Base-by-base conservation (phyloP, 2,329 filamentous ascomycete species). In the Colletotrichum brevisporum region DNA sequence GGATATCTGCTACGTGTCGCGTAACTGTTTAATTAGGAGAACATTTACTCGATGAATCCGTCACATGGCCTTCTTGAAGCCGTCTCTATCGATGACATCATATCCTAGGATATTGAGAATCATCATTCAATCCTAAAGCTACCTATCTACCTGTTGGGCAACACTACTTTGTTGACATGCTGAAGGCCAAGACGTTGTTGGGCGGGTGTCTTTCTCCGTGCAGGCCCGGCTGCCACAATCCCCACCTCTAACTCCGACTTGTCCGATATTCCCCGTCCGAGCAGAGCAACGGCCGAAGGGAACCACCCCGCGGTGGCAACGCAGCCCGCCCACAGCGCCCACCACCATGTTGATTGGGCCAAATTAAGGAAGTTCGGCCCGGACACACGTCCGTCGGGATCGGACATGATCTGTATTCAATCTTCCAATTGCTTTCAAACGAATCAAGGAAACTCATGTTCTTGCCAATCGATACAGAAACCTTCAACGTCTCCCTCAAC, bases 11-110 rank as follows among this genome's bases (percentile, higher is more conserved):
- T 51, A 54, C 43, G 51, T 66, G 62, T 60, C 26, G 56, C 36
- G 56, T 61, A 66, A 67, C 36, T 69, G 67, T 61, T 69, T 52
- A 61, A 57, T 67, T 61, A 60, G 51, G 51, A 56, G n/a, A 56
- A 45, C 47, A 52, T 45, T 48, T 16, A 60, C 51, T 48, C 39
- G 56, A 43, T 55, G 41, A 63, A 31, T 16, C 24, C 27, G 31
- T 56, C 51, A 61, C 26, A 13, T 56, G 41, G 36, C 52, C 41
- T 26, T 51, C 36, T 26, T 6, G 45, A 6, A n/a, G 45, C 6
- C 9, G 13, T 18, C 18, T 27, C 9, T 61, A 15, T 36, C 27
- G 62, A 54, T 41, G 31, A n/a, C 27, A 6, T 65, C 47, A 51
- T 48, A 26, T 21, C 18, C 18, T 3, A 50, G 18, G 16, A 51